Evolutionary conservation across 2,329 filamentous ascomycete genomes (phyloP).

Genomic region (Sclerotinia spermophila): DNA sequence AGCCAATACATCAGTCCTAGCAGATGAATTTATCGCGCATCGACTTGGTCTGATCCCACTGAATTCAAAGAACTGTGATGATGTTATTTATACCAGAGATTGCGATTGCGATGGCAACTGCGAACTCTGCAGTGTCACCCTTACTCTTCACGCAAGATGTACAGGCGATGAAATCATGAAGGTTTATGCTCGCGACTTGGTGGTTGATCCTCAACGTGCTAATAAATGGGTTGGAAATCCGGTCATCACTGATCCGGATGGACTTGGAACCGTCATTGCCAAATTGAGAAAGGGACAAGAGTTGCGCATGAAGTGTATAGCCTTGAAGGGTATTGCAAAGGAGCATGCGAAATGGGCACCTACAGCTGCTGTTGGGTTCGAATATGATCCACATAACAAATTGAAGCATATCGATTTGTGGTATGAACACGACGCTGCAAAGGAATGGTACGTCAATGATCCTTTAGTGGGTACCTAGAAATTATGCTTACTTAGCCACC

Average conservation of each 20-base stretch:
- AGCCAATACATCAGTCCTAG: constrained; percentile 89
- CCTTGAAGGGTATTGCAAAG: constrained; percentile 98
- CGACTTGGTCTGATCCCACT: constrained; percentile 87
- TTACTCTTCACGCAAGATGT: constrained; percentile 82
- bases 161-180: constrained; percentile 85
- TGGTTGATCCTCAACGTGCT: constrained; percentile 64
- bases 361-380: constrained; percentile 87
- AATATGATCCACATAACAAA: constrained; percentile 98
- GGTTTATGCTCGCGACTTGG: constrained; percentile 86
- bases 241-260: constrained; percentile 78
- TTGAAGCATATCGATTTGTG: constrained; percentile 87
- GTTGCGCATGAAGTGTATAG: constrained; percentile 83
- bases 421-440: constrained; percentile 80
- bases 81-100: constrained; percentile 83
- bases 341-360: constrained; percentile 99
- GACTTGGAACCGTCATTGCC: constrained; percentile 78
- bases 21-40: constrained; percentile 94
- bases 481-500: constrained; percentile 21
- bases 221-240: constrained; percentile 76
- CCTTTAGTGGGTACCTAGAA: constrained; percentile 13
- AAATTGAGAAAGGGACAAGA: constrained; percentile 90
- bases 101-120: constrained; percentile 97
- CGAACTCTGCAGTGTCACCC: constrained; percentile 81
- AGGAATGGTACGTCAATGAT: constrained; percentile 69
- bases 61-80: constrained; percentile 76